Evolutionary conservation across 208 protist genomes (phyloP).

Genomic region (Leptomonas pyrrhocoris): DNA sequence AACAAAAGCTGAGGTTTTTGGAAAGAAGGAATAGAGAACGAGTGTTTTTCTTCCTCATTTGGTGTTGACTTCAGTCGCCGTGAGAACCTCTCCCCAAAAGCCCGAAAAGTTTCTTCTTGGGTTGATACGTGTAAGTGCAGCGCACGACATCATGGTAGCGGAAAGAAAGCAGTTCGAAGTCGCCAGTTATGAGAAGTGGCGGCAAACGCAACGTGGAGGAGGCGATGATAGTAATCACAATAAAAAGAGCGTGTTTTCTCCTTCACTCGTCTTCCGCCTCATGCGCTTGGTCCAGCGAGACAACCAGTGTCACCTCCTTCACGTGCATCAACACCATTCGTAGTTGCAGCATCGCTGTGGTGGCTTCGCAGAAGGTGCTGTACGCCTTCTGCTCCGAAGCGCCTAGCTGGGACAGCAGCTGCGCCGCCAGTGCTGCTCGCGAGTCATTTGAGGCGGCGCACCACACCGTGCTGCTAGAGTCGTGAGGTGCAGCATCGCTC

Average conservation of each 20-base stretch:
- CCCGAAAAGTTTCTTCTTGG: no score
- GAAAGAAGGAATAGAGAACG: no score
- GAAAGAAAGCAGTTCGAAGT: no score
- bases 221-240: neutral
- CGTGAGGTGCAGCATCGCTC: neutral
- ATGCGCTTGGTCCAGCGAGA: neutral
- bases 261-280: neutral
- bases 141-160: no score
- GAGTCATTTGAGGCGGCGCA: neutral
- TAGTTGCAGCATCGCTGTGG: conserved; percentile 16
- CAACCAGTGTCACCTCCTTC: conserved; percentile 5
- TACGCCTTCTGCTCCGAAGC: conserved; percentile 10
- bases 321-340: conserved; percentile 12
- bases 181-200: no score
- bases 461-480: neutral
- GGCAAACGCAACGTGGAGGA: no score
- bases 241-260: no score
- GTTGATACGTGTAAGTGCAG: no score
- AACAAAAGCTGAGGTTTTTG: no score
- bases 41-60: no score
- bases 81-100: no score
- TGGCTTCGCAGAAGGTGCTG: conserved; percentile 11
- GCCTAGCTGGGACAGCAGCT: conserved; percentile 2
- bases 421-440: neutral
- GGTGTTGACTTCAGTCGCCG: no score